Evolutionary conservation across 192 early-diverging fungal species (phyloP).

Genomic region (Linnemannia elongata): DNA sequence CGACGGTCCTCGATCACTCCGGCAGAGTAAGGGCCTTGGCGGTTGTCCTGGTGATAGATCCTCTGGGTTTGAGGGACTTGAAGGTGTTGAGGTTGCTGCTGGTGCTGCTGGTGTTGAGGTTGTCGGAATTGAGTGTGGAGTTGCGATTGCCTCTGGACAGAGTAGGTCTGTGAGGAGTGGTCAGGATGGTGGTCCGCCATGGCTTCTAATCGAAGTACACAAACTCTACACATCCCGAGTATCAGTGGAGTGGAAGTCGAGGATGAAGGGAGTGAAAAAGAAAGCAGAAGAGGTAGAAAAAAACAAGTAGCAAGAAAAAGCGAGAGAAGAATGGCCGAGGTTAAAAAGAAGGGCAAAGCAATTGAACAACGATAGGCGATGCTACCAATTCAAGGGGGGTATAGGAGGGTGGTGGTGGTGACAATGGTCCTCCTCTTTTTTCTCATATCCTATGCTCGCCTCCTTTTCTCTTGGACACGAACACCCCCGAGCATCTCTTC

Average conservation of each 20-base stretch:
- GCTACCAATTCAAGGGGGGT: not conserved
- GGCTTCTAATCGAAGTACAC: constrained; percentile 7
- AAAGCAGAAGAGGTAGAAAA: not conserved
- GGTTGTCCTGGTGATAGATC: constrained; percentile 37
- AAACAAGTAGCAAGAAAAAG: not conserved
- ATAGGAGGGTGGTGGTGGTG: not conserved
- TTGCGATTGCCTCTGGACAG: constrained; percentile 12
- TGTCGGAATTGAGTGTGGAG: constrained; percentile 8
- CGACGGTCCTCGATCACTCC: constrained; percentile 48
- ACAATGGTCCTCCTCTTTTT: constrained; percentile 6
- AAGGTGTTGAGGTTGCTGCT: not conserved
- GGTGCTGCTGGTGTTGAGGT: constrained; percentile 4
- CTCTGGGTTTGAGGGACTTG: constrained; percentile 23
- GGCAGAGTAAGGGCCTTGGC: constrained; percentile 49
- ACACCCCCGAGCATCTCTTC: not conserved
- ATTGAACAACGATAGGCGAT: not conserved
- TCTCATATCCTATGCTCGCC: not conserved
- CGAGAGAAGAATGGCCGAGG: not conserved
- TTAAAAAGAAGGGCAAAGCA: not conserved
- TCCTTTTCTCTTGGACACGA: not conserved
- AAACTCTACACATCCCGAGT: constrained; percentile 3
- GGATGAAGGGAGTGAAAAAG: not conserved
- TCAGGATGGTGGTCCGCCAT: constrained; percentile 44
- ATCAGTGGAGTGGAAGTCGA: not conserved
- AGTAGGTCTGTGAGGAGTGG: constrained; percentile 32